phyloP scores from a whole-genome alignment of 164 flowering plant genomes.

The Macadamia integrifolia region DNA sequence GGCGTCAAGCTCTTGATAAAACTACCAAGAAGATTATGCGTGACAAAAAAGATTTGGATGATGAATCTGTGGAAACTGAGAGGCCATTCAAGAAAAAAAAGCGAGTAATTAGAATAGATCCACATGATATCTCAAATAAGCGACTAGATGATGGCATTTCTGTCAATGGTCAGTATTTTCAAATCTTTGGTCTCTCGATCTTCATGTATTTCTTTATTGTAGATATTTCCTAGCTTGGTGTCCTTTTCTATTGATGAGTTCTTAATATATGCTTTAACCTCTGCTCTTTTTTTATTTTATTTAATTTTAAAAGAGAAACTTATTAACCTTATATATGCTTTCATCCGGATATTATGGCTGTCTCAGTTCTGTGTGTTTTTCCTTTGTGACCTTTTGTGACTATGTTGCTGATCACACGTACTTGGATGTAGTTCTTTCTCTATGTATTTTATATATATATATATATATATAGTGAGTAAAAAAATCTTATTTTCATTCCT shows the following conservation, averaged over 20 bases:
- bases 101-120: slow-evolving; percentile 54
- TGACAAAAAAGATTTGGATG: slow-evolving; percentile 21
- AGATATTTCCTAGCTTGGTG: background rate
- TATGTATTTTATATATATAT: no score
- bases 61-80: slow-evolving; percentile 25
- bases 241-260: background rate
- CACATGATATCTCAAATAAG: slow-evolving; percentile 75
- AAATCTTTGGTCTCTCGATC: background rate
- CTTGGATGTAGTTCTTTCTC: no score
- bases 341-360: no score
- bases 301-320: no score
- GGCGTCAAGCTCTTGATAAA: slow-evolving; percentile 10
- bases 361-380: no score
- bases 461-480: background rate
- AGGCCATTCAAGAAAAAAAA: slow-evolving; percentile 46
- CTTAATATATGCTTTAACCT: background rate
- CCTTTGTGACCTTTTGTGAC: no score
- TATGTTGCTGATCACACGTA: no score
- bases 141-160: slow-evolving; percentile 55
- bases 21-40: slow-evolving; percentile 23
- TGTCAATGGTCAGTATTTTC: slow-evolving; percentile 37
- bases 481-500: background rate
- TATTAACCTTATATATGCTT: no score
- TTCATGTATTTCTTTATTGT: background rate
- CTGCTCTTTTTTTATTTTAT: no score